Base-by-base conservation (phyloP, 2,329 filamentous ascomycete species). In the Phoma sp. region DNA sequence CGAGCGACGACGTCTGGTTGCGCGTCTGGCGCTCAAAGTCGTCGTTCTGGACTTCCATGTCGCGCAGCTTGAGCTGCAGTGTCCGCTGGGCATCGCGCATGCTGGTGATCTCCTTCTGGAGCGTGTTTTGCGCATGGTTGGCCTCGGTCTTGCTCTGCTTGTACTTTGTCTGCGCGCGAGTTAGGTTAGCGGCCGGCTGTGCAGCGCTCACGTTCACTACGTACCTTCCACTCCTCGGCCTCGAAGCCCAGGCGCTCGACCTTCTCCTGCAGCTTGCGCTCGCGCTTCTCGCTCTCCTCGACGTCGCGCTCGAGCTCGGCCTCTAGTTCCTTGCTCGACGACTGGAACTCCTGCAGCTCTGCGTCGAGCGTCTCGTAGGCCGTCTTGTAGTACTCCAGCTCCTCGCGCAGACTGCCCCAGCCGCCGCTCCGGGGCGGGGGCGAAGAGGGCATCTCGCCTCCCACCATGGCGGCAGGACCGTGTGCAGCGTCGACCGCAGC, bases 41-140 rank as follows among this genome's bases (percentile, higher is more conserved):
- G 81, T 99, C 95, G 78, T 98, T 99, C 74, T 91, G 92, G 51
- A 99, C 95, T 77, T 99, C 95, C 67, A 94, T 96, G 75, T 99
- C 95, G 64, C 95, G 88, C 54, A 99, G 81, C 76, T 85, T 91
- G 60, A 96, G 81, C 69, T 95, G 90, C 58, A 97, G 78, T 3
- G 88, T 88, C 62, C 95, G 84, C 75, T 92, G 96, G 43, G 87
- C 76, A 63, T 99, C 93, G 71, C 95, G 89, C 67, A 99, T 83
- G 8, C 85, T 89, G 6, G 95, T 99, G 68, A 99, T 93, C 76
- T 99, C 95, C 77, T 97, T 98, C 77, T 99, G 93, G 48, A 99
- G 84, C 4, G 83, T 81, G 71, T 89, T 93, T 72, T 98, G 95
- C 51, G 91, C 92, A 46, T 86, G 80, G 74, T 89, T 94, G 37